Conservation (phyloP, 345 rosid species). For the Euclidium syriacum region DNA sequence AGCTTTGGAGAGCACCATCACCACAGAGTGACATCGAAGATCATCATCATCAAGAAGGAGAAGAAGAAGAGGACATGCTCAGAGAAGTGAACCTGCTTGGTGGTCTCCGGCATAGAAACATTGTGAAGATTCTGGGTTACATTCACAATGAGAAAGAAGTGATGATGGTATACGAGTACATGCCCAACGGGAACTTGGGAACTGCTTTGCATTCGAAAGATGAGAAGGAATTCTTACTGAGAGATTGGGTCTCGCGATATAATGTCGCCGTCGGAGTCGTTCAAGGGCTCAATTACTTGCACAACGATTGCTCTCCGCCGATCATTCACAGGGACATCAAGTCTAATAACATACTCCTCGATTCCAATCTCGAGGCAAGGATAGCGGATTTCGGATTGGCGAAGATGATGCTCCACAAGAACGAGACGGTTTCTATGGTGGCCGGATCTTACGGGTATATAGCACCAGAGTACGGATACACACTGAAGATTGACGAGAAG, state of each 20-base stretch:
- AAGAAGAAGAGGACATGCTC: constrained; percentile 45
- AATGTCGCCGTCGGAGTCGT: constrained; percentile 85
- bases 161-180: constrained; percentile 73
- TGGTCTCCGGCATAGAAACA: constrained; percentile 75
- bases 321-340: constrained; percentile 92
- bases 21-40: constrained; percentile 43
- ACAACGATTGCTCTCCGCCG: constrained; percentile 75
- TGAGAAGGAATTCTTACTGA: constrained; percentile 51
- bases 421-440: constrained; percentile 84
- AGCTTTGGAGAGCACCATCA: constrained; percentile 71
- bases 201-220: constrained; percentile 68
- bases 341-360: constrained; percentile 80
- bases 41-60: constrained; percentile 30
- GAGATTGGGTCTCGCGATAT: constrained; percentile 90
- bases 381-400: constrained; percentile 94
- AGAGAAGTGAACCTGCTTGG: constrained; percentile 77
- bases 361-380: constrained; percentile 62
- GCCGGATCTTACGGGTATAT: constrained; percentile 93
- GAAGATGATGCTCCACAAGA: constrained; percentile 74
- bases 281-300: constrained; percentile 80
- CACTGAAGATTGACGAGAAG: constrained; percentile 79
- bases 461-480: constrained; percentile 91
- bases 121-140: constrained; percentile 69
- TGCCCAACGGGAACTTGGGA: constrained; percentile 85
- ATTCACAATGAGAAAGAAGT: constrained; percentile 75